These are phyloP conservation scores for Striga hermonthica DNA, from an alignment of 305 asterid genomes.

Conservation along the genomic window DNA sequence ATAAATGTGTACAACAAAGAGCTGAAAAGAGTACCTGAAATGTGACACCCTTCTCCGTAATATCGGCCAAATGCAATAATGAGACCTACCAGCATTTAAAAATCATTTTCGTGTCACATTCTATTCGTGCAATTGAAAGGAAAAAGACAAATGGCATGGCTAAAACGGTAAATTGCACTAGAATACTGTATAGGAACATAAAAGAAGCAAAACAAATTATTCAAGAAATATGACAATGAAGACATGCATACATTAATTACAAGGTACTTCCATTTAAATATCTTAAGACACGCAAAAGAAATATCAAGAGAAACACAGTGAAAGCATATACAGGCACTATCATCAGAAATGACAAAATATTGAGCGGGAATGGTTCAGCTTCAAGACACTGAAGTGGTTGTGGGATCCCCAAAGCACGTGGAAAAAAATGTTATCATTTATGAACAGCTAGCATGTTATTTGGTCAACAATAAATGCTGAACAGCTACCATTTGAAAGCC, in stretches of 20 bases:
- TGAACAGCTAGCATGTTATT: not conserved
- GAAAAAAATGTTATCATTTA: not conserved
- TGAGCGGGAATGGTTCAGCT: not conserved
- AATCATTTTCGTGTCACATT: constrained; percentile 24
- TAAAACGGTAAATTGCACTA: constrained; percentile 10
- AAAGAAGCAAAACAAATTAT: not conserved
- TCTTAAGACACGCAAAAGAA: not conserved
- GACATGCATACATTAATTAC: not conserved
- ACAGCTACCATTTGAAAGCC: constrained; percentile 92
- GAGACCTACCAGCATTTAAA: constrained; percentile 66
- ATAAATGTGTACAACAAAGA: not conserved
- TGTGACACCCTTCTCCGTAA: constrained; percentile 89
- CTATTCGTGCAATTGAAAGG: constrained; percentile 19
- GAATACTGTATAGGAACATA: not conserved
- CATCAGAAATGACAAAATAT: constrained; percentile 16
- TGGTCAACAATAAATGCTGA: constrained; percentile 13
- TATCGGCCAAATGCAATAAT: constrained; percentile 92
- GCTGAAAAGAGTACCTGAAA: constrained; percentile 66
- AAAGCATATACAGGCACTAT: constrained; percentile 17
- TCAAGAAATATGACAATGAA: not conserved
- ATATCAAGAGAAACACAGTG: not conserved
- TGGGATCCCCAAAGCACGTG: constrained; percentile 2
- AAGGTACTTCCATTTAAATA: constrained; percentile 15
- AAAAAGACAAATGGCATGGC: not conserved
- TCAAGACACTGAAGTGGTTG: not conserved